Evolutionary conservation across 306 rosid genomes (phyloP), one percentile per base, ranked within the genome.

Genomic region (Notholithocarpus densiflorus): DNA sequence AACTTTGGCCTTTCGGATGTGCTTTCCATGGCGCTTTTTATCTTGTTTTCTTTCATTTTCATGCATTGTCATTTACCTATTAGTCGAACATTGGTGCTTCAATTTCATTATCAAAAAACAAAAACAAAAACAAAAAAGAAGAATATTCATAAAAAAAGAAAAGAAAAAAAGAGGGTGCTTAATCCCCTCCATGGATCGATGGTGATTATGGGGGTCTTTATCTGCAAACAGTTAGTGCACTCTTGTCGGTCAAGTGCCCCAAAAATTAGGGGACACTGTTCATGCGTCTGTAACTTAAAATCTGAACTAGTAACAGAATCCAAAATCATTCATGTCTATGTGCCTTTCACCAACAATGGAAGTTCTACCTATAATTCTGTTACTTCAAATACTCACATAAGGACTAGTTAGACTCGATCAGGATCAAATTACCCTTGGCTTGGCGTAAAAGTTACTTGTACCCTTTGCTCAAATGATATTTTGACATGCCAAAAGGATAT

Each of bases 181-280:
- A 13, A 48, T 48, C 53, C 78, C 73, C 26, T 85, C 86, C 83
- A 68, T 68, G 74, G 77, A 76, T 79, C 19, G 70, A 40, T 76
- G 66, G 66, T 79, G 77, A 34, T 85, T 75, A 82, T 82, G 79
- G 71, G 69, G 80, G 60, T 82, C 86, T 81, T 53, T 81, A 80
- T 86, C 87, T 84, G 74, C 45, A 65, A 29, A 83, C 88, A 83
- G 83, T 87, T 89, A 76, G 65, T 66, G 81, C 82, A 80, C 77
- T 83, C 83, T 76, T 89, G 93, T 91, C 87, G 82, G 87, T 79
- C 87, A 65, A 88, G 82, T 90, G 86, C 87, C 91, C 88, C 77
- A 75, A 68, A 62, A 89, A 76, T 71, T 68, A 86, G 85, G 84
- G 82, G 84, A 77, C 82, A 79, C 86, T 83, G 78, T 83, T 84